Base-by-base conservation (phyloP, 768 basidiomycete genomes). In the Hortiboletus campestris region DNA sequence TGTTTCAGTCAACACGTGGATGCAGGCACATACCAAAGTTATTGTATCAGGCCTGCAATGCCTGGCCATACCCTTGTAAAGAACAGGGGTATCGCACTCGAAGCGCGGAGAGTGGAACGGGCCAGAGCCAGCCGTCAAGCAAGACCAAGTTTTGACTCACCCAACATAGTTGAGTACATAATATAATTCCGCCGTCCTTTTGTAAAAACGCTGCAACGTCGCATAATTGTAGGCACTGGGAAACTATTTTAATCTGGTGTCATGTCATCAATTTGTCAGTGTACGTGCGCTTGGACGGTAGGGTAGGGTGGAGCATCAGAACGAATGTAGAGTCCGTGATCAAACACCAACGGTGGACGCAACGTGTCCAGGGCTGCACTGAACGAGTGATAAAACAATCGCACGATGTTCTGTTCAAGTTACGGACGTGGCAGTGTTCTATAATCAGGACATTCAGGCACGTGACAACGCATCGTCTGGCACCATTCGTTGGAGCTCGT, bases 1-100 rank as follows among this genome's bases (percentile, higher is more conserved):
- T 67, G 61, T 63, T 65, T 65, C 63, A 56, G 43, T 31, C 36
- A 43, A 55, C 59, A 55, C 36, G 46, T 55, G 59, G 53, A 45
- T 31, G 40, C 22, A 20, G 25, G 35, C 41, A 14, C 16, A 43
- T 8, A 12, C 20, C 22, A 40, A 40, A 53, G 10, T 28, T 31
- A 49, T n/a, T 22, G 13, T 41, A 45, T 20, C 34, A 16, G 29
- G 14, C 41, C n/a, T 34, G n/a, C n/a, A 39, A 34, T 20, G 38
- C 28, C 31, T 4, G 35, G 38, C 13, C 17, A 14, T 38, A 36
- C 10, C 34, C 52, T 51, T 43, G 42, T 31, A 39, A 6, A 40
- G 38, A 36, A 28, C 43, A 19, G 19, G 34, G 17, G 17, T 25
- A 28, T 35, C 20, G 39, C 39, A 42, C 20, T 28, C 31, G 16